A percentile compares a stretch with the other conserved stretches of the same genome.
These are phyloP conservation scores for Candida namnaoensis DNA, from an alignment of 805 yeast species.

Conservation along the genomic window DNA sequence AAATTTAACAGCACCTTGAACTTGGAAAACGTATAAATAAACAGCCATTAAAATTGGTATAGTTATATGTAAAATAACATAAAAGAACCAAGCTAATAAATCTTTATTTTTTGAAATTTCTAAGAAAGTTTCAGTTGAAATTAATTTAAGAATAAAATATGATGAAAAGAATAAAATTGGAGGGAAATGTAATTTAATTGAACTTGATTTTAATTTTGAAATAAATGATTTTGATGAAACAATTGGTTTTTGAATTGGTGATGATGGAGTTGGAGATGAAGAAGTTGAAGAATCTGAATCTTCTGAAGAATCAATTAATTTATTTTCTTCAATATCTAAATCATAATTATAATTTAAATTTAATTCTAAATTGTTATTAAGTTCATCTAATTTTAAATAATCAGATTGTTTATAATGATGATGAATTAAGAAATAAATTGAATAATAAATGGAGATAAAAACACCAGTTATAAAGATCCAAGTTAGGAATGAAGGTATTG, in stretches of 20 bases:
- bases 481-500: conserved; percentile 6
- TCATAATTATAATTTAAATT: too few species aligned
- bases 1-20: conserved; percentile 50
- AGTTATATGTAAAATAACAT: conserved; percentile 52
- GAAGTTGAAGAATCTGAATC: too few species aligned
- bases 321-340: too few species aligned
- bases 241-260: too few species aligned
- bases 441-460: background rate
- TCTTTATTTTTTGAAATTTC: conserved; percentile 38
- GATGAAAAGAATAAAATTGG: conserved; percentile 27
- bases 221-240: too few species aligned
- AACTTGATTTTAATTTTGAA: too few species aligned
- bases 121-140: conserved; percentile 4
- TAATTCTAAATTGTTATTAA: too few species aligned
- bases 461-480: conserved; percentile 9
- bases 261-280: too few species aligned
- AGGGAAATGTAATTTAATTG: conserved; percentile 23
- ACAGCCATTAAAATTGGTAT: conserved; percentile 54
- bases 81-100: conserved; percentile 50
- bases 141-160: too few species aligned
- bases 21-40: conserved; percentile 57
- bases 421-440: background rate
- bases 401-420: too few species aligned
- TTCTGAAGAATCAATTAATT: too few species aligned
- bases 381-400: too few species aligned